Evolutionary conservation across 1,284 basidiomycete genomes (phyloP), one percentile per base, ranked within the genome.

Genomic region (Sphagnurus paluster): DNA sequence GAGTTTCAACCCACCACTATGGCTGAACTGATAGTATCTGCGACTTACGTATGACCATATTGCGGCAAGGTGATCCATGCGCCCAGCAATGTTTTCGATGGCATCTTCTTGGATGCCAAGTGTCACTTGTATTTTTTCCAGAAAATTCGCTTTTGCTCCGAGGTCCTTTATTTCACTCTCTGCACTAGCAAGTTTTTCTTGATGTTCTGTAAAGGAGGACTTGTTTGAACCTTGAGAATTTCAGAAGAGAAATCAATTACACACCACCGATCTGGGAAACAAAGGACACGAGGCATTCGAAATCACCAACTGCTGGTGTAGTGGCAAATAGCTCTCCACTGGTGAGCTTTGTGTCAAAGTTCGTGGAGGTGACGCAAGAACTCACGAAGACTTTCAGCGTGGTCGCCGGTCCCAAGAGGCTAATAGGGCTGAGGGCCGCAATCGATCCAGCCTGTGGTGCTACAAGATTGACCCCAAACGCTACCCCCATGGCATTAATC

Each of bases 271-370:
- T 39, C 13, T 33, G 29, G 1, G 42, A 45, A 17, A 49, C 41
- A 17, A 30, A 49, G 7, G 40, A 28, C 5, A 28, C 24, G 9
- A 49, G 19, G 23, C 44, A 23, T 23, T 26, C 17, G 13, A 26
- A 35, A 2, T 42, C 26, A 0, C 32, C 23, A 17, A 44, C 23
- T 5, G 39, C 42, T 20, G 43, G 10, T 4, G 23, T 16, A 10
- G 39, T 24, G 28, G 42, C 42, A 5, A 46, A 28, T 11, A 51
- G n/a, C n/a, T n/a, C n/a, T n/a, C n/a, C n/a, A 11, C 49, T 51
- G 2, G 32, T 6, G 2, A 17, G 19, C 9, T 11, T 10, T 5
- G 20, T 14, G 16, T 0, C 2, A 5, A 30, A 11, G 3, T 21
- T 26, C 4, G 10, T 17, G 11, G 32, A 5, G 16, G 23, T 3